Percentiles rank a stretch among this genome's conserved stretches.
phyloP scores from a whole-genome alignment of 2,329 filamentous ascomycete genomes.

The Neopestalotiopsis rosae region DNA sequence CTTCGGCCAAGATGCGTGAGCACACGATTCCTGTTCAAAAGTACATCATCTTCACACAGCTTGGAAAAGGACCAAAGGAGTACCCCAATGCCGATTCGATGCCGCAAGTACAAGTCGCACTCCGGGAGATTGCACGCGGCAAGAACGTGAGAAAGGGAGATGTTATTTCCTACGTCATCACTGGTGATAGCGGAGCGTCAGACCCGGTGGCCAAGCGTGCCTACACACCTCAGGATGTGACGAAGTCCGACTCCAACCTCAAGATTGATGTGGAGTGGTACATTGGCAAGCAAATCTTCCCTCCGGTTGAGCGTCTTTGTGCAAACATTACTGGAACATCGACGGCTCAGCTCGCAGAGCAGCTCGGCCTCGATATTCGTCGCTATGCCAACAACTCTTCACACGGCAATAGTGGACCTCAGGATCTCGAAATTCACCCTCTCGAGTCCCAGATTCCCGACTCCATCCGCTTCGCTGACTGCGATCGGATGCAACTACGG shows the following conservation, averaged over 20 bases:
- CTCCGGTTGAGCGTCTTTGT: conserved; percentile 95
- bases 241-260: conserved; percentile 76
- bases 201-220: conserved; percentile 86
- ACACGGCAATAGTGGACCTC: conserved; percentile 44
- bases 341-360: conserved; percentile 86
- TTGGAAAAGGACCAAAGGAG: conserved; percentile 90
- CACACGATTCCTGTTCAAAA: conserved; percentile 77
- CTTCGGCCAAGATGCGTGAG: conserved; percentile 86
- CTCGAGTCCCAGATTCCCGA: conserved; percentile 95
- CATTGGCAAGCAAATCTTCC: conserved; percentile 96
- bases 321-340: conserved; percentile 95
- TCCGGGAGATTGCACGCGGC: conserved; percentile 84
- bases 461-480: conserved; percentile 84
- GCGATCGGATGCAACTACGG: conserved; percentile 75
- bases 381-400: conserved; percentile 73
- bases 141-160: conserved; percentile 91
- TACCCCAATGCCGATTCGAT: conserved; percentile 95
- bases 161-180: conserved; percentile 95
- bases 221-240: conserved; percentile 82
- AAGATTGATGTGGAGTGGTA: conserved; percentile 97
- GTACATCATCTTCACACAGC: conserved; percentile 97
- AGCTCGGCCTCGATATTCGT: conserved; percentile 86
- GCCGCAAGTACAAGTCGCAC: conserved; percentile 95
- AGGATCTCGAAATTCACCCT: conserved; percentile 80
- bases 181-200: conserved; percentile 68